Conservation (phyloP, 2,329 filamentous ascomycete species). For the Ploettnerulaceae sp. region DNA sequence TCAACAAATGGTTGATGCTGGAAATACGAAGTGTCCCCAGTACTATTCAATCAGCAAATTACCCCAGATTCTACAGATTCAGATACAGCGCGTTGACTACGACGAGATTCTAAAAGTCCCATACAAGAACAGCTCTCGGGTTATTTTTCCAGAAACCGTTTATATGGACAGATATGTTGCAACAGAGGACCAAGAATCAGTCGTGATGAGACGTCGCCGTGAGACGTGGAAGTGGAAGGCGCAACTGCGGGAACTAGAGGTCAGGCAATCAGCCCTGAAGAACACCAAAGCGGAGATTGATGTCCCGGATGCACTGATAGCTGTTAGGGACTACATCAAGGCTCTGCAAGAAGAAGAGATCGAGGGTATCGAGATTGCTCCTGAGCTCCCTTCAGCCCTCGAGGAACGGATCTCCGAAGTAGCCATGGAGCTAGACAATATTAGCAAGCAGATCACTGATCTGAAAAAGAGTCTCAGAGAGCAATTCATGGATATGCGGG, state of each 20-base stretch:
- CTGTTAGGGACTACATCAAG: conserved; percentile 39
- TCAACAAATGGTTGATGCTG: conserved; percentile 65
- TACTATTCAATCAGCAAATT: conserved; percentile 71
- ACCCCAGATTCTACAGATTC: conserved; percentile 82
- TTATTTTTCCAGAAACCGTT: conserved; percentile 74
- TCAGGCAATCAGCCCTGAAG: conserved; percentile 29
- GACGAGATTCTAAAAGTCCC: conserved; percentile 55
- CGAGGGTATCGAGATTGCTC: conserved; percentile 40
- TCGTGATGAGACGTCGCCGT: conserved; percentile 59
- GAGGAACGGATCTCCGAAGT: conserved; percentile 42
- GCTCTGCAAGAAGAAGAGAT: conserved; percentile 39
- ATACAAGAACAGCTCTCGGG: conserved; percentile 70
- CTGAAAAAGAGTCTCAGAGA: conserved; percentile 37
- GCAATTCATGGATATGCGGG: conserved; percentile 59
- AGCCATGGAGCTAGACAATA: conserved; percentile 41
- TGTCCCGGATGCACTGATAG: conserved; percentile 29
- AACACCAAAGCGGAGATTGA: conserved; percentile 23
- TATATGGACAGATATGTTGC: conserved; percentile 89
- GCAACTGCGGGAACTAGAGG: conserved; percentile 52
- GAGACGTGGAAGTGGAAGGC: conserved; percentile 71
- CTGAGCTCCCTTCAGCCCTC: conserved; percentile 39
- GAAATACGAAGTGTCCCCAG: conserved; percentile 52
- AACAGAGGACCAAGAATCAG: conserved; percentile 49
- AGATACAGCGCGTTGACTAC: conserved; percentile 77
- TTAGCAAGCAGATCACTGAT: conserved; percentile 44